Base-by-base conservation (phyloP, 2,329 filamentous ascomycete genomes). In the Calonectria hongkongensis region DNA sequence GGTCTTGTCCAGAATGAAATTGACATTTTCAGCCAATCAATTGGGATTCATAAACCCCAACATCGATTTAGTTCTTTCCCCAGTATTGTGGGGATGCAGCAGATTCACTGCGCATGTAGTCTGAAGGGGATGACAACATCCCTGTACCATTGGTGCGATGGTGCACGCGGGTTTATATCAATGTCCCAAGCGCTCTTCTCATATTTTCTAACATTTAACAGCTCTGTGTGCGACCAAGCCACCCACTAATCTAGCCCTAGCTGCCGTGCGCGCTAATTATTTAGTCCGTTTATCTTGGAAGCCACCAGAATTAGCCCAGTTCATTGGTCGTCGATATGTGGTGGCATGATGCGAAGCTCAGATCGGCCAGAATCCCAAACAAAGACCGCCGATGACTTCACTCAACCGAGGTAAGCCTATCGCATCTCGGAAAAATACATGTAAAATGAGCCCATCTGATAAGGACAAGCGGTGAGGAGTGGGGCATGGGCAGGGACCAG, bases 401-500 rank as follows among this genome's bases (percentile, higher is more conserved):
- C 21, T 27, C 13, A 13, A 8, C 16, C 36, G 21, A 27, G 25
- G 25, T 16, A 39, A 27, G 7, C 13, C 21, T 18, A 4, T 25
- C 45, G 21, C 21, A 5, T 4, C 13, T 16, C 33, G 33, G 12
- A 4, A 9, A 47, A 13, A 12, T 10, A 18, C 13, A 16, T 4
- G 10, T n/a, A 56, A 16, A 39, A 60, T 60, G 33, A 41, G 13
- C 7, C 6, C 54, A 25, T 28, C n/a, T 36, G 36, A 41, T 41
- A 60, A 60, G 33, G 36, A 60, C 33, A 41, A 41, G 54, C 54
- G 54, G 54, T 60, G 54, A 27, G 54, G 18, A 60, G 54, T 60
- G 54, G 54, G 54, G 54, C 54, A 41, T 5, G 5, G 15, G 54
- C 54, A 60, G 33, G 54, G 54, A 25, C 54, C 21, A 25, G 54